phyloP scores from a whole-genome alignment of 768 basidiomycete genomes.

The Termitomyces sp. region DNA sequence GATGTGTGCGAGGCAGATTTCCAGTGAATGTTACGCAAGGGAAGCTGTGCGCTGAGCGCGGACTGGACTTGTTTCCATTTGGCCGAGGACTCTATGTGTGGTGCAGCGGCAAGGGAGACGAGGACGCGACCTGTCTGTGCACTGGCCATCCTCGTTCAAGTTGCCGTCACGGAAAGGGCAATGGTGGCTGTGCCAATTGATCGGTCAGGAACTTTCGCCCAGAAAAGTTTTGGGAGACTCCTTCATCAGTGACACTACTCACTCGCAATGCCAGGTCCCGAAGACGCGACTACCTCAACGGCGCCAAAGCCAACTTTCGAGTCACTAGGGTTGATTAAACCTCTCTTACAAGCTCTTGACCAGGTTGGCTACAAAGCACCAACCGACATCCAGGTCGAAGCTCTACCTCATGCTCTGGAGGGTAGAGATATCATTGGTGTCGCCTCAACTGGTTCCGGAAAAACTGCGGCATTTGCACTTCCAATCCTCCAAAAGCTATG shows the following conservation, averaged over 20 bases:
- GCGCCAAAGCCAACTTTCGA: conserved; percentile 57
- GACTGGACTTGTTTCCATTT: conserved; percentile 70
- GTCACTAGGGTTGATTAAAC: conserved; percentile 84
- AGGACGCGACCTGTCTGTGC: conserved; percentile 41
- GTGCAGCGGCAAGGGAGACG: conserved; percentile 67
- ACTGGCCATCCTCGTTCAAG: conserved; percentile 16
- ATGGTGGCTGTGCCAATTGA: conserved; percentile 24
- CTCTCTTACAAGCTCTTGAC: conserved; percentile 81
- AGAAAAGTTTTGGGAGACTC: conserved; percentile 17
- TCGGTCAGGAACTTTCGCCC: conserved; percentile 19
- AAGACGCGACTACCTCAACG: conserved; percentile 53
- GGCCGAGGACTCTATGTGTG: conserved; percentile 63
- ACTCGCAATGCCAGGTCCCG: conserved; percentile 58
- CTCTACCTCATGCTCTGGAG: conserved; percentile 83
- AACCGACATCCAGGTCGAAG: conserved; percentile 86
- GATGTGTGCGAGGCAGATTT: conserved; percentile 69
- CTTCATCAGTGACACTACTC: neutral
- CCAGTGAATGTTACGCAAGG: conserved; percentile 92
- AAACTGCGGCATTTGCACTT: conserved; percentile 95
- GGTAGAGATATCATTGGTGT: conserved; percentile 97
- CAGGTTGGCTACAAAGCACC: conserved; percentile 82
- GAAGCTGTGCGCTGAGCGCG: conserved; percentile 69
- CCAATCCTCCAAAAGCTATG: conserved; percentile 96
- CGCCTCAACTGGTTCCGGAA: conserved; percentile 96
- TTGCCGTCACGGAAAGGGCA: conserved; percentile 11